Conservation (phyloP, 371 early-diverging fungal species). For the Mortierella sp. region DNA sequence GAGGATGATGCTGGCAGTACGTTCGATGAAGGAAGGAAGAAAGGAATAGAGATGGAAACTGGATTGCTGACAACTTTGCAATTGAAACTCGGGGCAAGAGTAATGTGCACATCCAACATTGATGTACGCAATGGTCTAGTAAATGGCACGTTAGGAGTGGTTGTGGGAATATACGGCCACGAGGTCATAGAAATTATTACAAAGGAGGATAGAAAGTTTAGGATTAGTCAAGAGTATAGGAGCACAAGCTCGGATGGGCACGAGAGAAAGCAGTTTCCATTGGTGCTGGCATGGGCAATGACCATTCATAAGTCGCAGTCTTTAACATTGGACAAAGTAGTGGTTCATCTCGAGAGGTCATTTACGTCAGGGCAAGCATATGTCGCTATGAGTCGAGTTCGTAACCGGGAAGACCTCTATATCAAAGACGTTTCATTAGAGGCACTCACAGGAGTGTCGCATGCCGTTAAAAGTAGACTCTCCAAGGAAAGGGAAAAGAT, state of each 20-base stretch:
- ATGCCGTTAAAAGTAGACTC: too few relatives aligned
- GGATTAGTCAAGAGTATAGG: neutral
- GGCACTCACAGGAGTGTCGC: too few relatives aligned
- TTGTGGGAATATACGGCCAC: neutral
- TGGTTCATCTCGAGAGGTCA: neutral
- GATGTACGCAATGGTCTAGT: constrained; percentile 11
- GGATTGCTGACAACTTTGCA: neutral
- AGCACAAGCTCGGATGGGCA: neutral
- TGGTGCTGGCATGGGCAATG: constrained; percentile 17
- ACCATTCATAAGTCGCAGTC: constrained; percentile 27
- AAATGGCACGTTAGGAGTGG: constrained; percentile 17
- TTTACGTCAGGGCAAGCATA: constrained; percentile 26
- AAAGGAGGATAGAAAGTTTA: neutral
- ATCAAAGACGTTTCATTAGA: too few relatives aligned
- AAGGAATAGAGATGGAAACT: constrained; percentile 12
- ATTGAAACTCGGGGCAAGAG: constrained; percentile 21
- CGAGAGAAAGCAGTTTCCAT: constrained; percentile 21
- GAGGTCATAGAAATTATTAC: neutral
- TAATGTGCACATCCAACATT: constrained; percentile 23
- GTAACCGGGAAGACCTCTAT: too few relatives aligned
- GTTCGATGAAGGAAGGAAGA: neutral
- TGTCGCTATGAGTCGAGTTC: constrained; percentile 27
- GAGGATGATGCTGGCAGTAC: neutral
- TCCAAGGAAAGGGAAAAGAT: too few relatives aligned
- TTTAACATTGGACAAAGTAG: constrained; percentile 9